Evolutionary conservation across 192 early-diverging fungal species (phyloP).

Genomic region (Backusella morwellensis): DNA sequence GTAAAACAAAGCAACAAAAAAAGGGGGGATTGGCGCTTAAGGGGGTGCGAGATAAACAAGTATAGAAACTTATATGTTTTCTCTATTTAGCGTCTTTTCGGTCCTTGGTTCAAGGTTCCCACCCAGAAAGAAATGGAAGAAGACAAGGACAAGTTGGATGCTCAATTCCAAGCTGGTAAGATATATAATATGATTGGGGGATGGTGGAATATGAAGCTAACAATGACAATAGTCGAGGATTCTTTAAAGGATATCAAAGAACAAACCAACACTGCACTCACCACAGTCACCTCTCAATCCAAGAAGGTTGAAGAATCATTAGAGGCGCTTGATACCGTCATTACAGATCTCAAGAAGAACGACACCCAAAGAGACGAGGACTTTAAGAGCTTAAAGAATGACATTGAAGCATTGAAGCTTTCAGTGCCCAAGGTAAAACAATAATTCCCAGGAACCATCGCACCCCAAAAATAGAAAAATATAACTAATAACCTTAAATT

Average conservation of each 20-base stretch:
- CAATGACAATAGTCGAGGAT: constrained; percentile 30
- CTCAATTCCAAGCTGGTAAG: constrained; percentile 54
- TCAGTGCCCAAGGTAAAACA: constrained; percentile 71
- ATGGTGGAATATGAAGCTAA: not conserved
- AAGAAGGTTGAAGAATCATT: constrained; percentile 70
- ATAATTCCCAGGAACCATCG: not conserved
- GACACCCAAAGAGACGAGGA: constrained; percentile 69
- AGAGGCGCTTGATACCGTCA: constrained; percentile 55
- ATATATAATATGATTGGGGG: not conserved
- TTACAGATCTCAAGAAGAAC: constrained; percentile 61
- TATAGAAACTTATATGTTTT: not conserved
- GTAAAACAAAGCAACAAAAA: constrained; percentile 44
- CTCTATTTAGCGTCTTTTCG: constrained; percentile 49
- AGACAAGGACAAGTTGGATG: constrained; percentile 68
- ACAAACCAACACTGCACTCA: constrained; percentile 61
- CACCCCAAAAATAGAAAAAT: not conserved
- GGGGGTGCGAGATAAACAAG: not conserved
- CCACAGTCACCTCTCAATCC: constrained; percentile 64
- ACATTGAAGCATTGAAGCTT: constrained; percentile 68
- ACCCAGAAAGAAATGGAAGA: constrained; percentile 68
- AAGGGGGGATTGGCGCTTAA: constrained; percentile 5
- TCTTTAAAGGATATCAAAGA: constrained; percentile 59
- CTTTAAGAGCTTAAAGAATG: constrained; percentile 68
- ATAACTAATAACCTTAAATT: not conserved
- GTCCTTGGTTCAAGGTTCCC: constrained; percentile 58